Conservation (phyloP, 495 filamentous ascomycete species). For the Penicillium maclennaniae region DNA sequence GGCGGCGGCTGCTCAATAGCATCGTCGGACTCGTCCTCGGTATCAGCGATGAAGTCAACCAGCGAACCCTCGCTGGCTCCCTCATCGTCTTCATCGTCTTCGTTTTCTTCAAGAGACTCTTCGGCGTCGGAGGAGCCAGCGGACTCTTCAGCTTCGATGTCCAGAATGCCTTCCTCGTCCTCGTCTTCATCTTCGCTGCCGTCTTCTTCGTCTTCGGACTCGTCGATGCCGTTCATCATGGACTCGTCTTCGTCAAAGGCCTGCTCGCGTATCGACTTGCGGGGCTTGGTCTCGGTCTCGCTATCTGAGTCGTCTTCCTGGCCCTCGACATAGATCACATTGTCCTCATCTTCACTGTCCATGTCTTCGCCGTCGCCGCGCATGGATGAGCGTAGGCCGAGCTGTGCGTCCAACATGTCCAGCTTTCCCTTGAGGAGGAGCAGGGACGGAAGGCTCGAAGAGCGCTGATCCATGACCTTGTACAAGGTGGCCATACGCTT, state of each 20-base stretch:
- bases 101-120: constrained; percentile 43
- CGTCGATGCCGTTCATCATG: constrained; percentile 42
- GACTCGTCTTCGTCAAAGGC: constrained; percentile 43
- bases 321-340: constrained; percentile 84
- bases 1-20: constrained; percentile 30
- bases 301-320: constrained; percentile 52
- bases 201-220: constrained; percentile 40
- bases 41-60: constrained; percentile 46
- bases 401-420: constrained; percentile 84
- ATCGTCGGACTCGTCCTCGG: constrained; percentile 42
- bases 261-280: constrained; percentile 41
- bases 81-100: constrained; percentile 42
- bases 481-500: constrained; percentile 71
- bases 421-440: constrained; percentile 89
- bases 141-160: constrained; percentile 46
- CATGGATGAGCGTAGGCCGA: constrained; percentile 68
- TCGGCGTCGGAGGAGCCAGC: constrained; percentile 47
- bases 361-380: constrained; percentile 41
- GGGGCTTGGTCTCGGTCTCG: constrained; percentile 36
- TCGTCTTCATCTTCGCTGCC: constrained; percentile 41
- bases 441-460: constrained; percentile 74
- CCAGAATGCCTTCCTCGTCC: constrained; percentile 36
- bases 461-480: constrained; percentile 80
- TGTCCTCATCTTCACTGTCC: constrained; percentile 68
- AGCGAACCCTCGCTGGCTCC: constrained; percentile 42